phyloP scores from a whole-genome alignment of 345 rosid species.

The Camelina sativa region DNA sequence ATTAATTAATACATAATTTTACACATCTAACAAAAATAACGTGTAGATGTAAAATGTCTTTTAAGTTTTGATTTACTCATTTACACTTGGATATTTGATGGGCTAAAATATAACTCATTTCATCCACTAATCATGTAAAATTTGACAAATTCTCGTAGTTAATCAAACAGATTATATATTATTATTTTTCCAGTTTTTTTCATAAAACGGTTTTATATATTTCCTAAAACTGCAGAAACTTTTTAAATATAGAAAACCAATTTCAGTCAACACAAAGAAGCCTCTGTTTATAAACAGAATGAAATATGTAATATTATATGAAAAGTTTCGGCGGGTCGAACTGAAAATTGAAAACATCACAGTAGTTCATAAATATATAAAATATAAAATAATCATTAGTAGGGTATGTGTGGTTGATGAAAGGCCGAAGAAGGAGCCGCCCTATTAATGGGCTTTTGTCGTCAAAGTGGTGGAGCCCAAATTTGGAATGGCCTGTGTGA shows the following conservation, averaged over 20 bases:
- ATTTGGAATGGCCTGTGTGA: constrained; percentile 24
- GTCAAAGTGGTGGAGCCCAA: constrained; percentile 44
- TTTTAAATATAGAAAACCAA: not conserved
- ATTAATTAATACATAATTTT: no score
- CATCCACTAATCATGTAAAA: not conserved
- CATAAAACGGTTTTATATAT: no score
- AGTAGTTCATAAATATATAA: constrained; percentile 1
- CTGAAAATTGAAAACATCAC: constrained; percentile 36
- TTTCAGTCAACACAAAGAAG: constrained; percentile 18
- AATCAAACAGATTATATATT: no score
- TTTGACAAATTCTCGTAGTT: not conserved
- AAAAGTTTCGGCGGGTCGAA: constrained; percentile 22
- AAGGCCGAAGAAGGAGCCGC: constrained; percentile 35
- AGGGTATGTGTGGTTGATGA: constrained; percentile 23
- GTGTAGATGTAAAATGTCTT: no score
- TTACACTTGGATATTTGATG: no score
- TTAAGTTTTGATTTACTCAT: no score
- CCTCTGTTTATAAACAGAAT: constrained; percentile 4
- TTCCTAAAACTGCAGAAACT: not conserved
- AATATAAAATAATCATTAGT: not conserved
- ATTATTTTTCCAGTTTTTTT: no score
- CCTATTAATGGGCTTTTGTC: constrained; percentile 40
- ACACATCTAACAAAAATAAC: no score
- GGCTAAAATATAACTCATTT: not conserved
- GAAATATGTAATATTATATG: not conserved